A percentile compares a stretch with the other conserved stretches of the same genome.
These are phyloP conservation scores for Citrus australasica DNA, from an alignment of 345 rosid genomes.

Conservation along the genomic window DNA sequence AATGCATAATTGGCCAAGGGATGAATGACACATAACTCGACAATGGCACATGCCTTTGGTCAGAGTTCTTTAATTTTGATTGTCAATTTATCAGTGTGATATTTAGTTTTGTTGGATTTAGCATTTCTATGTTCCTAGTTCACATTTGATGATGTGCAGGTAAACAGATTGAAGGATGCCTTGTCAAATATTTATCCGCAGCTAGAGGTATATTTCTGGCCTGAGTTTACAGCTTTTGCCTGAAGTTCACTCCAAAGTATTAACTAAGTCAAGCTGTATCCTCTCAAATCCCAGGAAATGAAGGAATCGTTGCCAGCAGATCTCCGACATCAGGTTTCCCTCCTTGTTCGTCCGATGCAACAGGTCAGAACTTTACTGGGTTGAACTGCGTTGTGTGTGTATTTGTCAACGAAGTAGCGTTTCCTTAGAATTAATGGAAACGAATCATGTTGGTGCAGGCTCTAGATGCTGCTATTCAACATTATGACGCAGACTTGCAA, in stretches of 20 bases:
- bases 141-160: slow-evolving; percentile 42
- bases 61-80: slow-evolving; percentile 1
- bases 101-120: slow-evolving; percentile 2
- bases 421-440: background rate
- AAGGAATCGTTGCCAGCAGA: slow-evolving; percentile 82
- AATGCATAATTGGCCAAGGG: background rate
- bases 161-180: slow-evolving; percentile 76
- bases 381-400: background rate
- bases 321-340: slow-evolving; percentile 79
- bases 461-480: slow-evolving; percentile 39
- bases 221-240: background rate
- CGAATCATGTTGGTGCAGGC: slow-evolving; percentile 20
- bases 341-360: slow-evolving; percentile 89
- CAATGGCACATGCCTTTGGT: background rate
- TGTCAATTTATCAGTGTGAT: background rate
- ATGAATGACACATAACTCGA: background rate
- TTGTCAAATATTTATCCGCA: slow-evolving; percentile 80
- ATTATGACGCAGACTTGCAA: slow-evolving; percentile 35
- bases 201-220: slow-evolving; percentile 57
- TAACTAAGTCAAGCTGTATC: background rate
- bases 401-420: background rate
- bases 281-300: slow-evolving; percentile 46
- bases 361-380: slow-evolving; percentile 51
- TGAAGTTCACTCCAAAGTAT: background rate
- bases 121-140: slow-evolving; percentile 5